Evolutionary conservation across 306 rosid species (phyloP).

Genomic region (Sicyos edulis): DNA sequence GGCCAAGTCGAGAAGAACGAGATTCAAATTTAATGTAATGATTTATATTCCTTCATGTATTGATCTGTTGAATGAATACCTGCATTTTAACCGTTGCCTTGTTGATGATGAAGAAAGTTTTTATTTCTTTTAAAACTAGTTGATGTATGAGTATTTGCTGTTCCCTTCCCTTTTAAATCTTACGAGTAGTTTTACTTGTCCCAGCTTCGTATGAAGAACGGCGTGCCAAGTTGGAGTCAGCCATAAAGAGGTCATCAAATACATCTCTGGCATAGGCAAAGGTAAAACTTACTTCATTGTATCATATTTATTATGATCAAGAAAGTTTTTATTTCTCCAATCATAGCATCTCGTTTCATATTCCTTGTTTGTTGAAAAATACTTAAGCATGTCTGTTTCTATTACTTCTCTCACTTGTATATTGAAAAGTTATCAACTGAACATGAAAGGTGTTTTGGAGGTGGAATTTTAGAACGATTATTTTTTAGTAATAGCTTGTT

Average conservation of each 20-base stretch:
- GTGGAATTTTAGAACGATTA: too few species aligned
- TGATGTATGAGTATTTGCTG: background rate
- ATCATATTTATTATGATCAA: background rate
- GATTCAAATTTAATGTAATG: background rate
- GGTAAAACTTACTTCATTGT: background rate
- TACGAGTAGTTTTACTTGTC: constrained; percentile 14
- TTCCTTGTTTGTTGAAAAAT: background rate
- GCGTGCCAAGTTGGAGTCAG: constrained; percentile 47
- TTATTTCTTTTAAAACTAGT: too few species aligned
- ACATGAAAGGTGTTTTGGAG: too few species aligned
- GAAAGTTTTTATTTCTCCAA: background rate
- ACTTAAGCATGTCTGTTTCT: background rate
- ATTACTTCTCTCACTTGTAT: too few species aligned
- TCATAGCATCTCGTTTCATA: background rate
- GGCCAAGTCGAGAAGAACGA: too few species aligned
- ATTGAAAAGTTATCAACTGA: too few species aligned
- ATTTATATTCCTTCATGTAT: background rate
- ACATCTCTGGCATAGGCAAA: background rate
- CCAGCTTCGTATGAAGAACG: constrained; percentile 88
- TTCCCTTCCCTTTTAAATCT: constrained; percentile 18
- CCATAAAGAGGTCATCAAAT: constrained; percentile 7
- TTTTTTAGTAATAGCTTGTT: too few species aligned
- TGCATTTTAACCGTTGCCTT: background rate
- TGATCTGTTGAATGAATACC: background rate
- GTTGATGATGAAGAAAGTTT: background rate